Base-by-base conservation (phyloP, 2,329 filamentous ascomycete species). In the Aschersonia sp. region DNA sequence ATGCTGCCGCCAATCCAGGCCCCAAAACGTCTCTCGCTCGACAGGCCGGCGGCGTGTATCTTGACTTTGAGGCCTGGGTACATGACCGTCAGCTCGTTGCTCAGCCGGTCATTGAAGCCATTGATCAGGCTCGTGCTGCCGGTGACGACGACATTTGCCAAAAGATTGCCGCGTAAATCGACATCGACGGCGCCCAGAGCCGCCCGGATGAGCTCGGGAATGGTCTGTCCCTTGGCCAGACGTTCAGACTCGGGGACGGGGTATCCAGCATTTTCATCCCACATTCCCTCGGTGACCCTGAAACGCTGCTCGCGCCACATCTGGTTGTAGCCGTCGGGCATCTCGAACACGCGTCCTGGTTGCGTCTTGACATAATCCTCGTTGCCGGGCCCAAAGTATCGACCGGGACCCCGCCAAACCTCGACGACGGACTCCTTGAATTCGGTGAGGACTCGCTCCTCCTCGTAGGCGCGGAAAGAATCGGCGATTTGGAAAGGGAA, bases 371-470 rank as follows among this genome's bases (percentile, higher is more conserved):
- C 81, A 44, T 79, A 72, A 41, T 95, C 89, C 60, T 92, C 80
- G 61, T 90, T 94, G 39, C 81, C 79, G 29, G 68, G 76, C 54
- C 64, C 66, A 41, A 65, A 63, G 57, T 87, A 79, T 51, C 80
- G 76, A 50, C 82, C 82, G 0, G 86, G 86, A 1, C 87, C 87
- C 30, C 80, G 78, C 90, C 92, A 98, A 11, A 90, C 81, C 66
- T 95, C 88, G 31, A 97, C 88, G 12, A 95, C 87, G 14, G 85
- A 94, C 68, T 98, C 94, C 69, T 98, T 98, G 77, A 94, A 98
- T 62, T 95, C 88, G 39, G 87, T 88, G 49, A 98, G 70, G 41
- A 95, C 83, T 47, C 90, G 85, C 64, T 97, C 92, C 69, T 98
- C 89, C 66, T 97, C 83, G 54, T 90, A 82, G 14, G 73, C 71